Conservation (phyloP, 192 early-diverging fungal species). For the Ambispora gerdemannii region DNA sequence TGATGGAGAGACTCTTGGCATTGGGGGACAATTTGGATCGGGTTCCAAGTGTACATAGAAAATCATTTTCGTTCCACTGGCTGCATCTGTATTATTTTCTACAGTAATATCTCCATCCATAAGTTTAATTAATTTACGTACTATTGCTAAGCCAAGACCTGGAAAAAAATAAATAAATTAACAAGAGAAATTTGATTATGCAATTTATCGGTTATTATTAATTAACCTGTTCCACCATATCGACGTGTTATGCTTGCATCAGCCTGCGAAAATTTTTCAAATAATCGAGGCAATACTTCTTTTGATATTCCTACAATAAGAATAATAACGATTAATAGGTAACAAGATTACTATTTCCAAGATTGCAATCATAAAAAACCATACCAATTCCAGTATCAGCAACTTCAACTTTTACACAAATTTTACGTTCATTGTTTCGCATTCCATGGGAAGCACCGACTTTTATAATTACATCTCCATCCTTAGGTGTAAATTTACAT, state of each 20-base stretch:
- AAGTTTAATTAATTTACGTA: conserved; percentile 37
- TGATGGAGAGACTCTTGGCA: not conserved
- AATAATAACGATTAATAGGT: not conserved
- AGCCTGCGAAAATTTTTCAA: conserved; percentile 47
- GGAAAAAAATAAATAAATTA: not conserved
- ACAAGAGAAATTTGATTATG: not conserved
- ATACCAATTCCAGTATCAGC: conserved; percentile 46
- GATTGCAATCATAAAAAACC: not conserved
- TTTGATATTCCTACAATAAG: conserved; percentile 17
- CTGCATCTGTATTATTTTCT: not conserved
- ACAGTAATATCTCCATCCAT: conserved; percentile 42
- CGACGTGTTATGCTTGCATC: conserved; percentile 44
- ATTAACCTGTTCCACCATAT: conserved; percentile 46
- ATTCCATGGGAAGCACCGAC: not conserved
- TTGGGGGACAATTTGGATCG: conserved; percentile 3
- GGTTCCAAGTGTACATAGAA: conserved; percentile 4
- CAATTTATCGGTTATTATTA: not conserved
- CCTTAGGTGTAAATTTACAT: conserved; percentile 48
- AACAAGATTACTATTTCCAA: no score
- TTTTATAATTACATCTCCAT: conserved; percentile 34
- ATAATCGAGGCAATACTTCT: conserved; percentile 31
- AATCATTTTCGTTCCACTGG: conserved; percentile 18
- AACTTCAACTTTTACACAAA: conserved; percentile 27
- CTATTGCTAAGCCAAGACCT: conserved; percentile 40
- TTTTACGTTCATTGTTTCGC: not conserved